Conservation (phyloP, 495 filamentous ascomycete species). For the Hyaloscypha bicolor region DNA sequence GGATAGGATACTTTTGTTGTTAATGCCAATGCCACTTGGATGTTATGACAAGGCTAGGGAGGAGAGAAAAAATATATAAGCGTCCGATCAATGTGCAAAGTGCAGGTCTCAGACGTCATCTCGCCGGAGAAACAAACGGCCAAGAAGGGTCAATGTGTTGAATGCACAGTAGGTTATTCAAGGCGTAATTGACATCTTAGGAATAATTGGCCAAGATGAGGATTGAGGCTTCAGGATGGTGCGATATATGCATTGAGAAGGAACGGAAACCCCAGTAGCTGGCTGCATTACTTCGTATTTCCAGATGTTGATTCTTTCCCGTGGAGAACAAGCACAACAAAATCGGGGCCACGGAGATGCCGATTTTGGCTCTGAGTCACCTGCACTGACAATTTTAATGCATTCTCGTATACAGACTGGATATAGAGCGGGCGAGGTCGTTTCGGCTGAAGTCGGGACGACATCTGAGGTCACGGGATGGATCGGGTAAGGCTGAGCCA, state of each 20-base stretch:
- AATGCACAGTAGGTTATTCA: not conserved
- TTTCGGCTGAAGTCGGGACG: not conserved
- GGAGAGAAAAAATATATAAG: not conserved
- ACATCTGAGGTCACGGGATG: not conserved
- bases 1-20: not conserved
- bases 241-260: not conserved
- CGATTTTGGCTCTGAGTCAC: not conserved
- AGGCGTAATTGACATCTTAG: not conserved
- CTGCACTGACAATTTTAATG: not conserved
- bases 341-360: not conserved
- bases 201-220: not conserved
- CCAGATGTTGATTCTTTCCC: not conserved
- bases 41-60: not conserved
- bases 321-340: not conserved
- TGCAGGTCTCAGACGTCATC: not conserved
- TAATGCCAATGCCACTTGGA: not conserved
- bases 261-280: not conserved
- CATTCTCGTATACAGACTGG: not conserved
- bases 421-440: not conserved
- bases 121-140: not conserved
- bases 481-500: not conserved
- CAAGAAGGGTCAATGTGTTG: not conserved
- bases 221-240: not conserved
- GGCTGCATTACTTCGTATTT: no score
- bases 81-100: not conserved